A percentile compares a stretch with the other conserved stretches of the same genome.
These are phyloP conservation scores for Phytophthora agathidicida DNA, from an alignment of 352 stramenopile genomes.

Conservation along the genomic window DNA sequence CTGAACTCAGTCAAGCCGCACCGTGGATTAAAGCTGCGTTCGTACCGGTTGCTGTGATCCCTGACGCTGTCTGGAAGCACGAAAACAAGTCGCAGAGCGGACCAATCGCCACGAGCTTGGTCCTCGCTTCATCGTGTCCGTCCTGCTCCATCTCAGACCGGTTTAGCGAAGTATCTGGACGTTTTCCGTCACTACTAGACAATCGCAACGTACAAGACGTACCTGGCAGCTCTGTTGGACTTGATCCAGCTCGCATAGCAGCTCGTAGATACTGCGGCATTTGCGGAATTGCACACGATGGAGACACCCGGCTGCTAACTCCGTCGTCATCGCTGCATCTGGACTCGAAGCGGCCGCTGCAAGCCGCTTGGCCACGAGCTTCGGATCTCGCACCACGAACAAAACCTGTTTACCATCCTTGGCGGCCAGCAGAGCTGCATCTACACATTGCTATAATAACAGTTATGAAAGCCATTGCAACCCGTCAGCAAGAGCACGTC, in stretches of 20 bases:
- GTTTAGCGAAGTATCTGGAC: constrained; percentile 14
- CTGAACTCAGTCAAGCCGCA: neutral
- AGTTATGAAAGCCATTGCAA: constrained; percentile 3
- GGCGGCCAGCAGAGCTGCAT: constrained; percentile 11
- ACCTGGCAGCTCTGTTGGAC: constrained; percentile 37
- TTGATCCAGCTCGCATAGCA: constrained; percentile 39
- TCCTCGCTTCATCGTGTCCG: constrained; percentile 5
- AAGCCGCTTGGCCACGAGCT: constrained; percentile 31
- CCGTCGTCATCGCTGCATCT: constrained; percentile 15
- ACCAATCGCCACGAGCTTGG: constrained; percentile 36
- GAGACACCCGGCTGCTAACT: constrained; percentile 28
- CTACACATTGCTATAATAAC: constrained; percentile 26
- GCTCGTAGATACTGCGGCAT: constrained; percentile 42
- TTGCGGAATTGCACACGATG: constrained; percentile 38
- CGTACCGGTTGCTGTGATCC: constrained; percentile 43
- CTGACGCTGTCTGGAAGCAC: constrained; percentile 37
- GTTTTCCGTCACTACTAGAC: constrained; percentile 9
- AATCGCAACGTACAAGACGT: neutral
- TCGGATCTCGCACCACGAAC: constrained; percentile 31
- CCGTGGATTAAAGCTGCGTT: neutral
- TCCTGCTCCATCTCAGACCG: constrained; percentile 16
- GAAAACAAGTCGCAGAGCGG: constrained; percentile 44
- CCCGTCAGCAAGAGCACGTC: neutral
- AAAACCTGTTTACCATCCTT: constrained; percentile 17
- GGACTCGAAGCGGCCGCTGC: constrained; percentile 17